Percentiles rank a stretch among this genome's conserved stretches.
phyloP scores from a whole-genome alignment of 257 asterid species.

The Rehmannia glutinosa region DNA sequence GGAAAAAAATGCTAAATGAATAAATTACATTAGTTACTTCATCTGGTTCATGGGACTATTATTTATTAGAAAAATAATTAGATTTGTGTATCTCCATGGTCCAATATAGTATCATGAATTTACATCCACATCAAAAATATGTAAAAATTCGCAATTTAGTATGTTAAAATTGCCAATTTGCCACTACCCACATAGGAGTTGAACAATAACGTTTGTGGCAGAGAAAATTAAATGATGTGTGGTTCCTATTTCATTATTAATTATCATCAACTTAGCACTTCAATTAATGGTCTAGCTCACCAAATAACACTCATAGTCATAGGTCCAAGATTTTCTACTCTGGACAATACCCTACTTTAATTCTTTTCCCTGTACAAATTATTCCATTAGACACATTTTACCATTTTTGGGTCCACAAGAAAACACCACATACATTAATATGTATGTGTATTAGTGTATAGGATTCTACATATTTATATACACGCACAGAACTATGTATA shows the following conservation, averaged over 20 bases:
- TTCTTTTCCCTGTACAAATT: conserved; percentile 2
- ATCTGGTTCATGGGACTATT: too few species aligned
- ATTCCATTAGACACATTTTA: neutral
- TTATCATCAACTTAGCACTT: conserved; percentile 36
- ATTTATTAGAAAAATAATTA: neutral
- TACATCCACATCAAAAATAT: conserved; percentile 26
- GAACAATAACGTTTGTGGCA: conserved; percentile 56
- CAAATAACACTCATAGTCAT: neutral
- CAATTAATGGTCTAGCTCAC: conserved; percentile 26
- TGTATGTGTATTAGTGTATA: neutral
- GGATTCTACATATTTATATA: neutral
- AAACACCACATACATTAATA: neutral
- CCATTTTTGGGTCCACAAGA: conserved; percentile 13
- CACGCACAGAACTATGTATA: too few species aligned
- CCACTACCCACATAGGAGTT: conserved; percentile 16
- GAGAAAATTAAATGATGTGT: conserved; percentile 37
- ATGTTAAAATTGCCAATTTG: conserved; percentile 9
- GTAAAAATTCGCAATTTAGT: neutral
- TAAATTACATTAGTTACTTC: too few species aligned
- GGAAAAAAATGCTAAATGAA: too few species aligned
- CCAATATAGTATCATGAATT: neutral
- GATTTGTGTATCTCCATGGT: too few species aligned
- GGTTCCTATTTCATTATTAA: conserved; percentile 33
- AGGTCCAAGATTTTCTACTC: conserved; percentile 30
- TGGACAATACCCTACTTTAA: conserved; percentile 23